These are phyloP conservation scores for Thamnidium elegans DNA, from an alignment of 192 early-diverging fungal genomes.

Conservation along the genomic window DNA sequence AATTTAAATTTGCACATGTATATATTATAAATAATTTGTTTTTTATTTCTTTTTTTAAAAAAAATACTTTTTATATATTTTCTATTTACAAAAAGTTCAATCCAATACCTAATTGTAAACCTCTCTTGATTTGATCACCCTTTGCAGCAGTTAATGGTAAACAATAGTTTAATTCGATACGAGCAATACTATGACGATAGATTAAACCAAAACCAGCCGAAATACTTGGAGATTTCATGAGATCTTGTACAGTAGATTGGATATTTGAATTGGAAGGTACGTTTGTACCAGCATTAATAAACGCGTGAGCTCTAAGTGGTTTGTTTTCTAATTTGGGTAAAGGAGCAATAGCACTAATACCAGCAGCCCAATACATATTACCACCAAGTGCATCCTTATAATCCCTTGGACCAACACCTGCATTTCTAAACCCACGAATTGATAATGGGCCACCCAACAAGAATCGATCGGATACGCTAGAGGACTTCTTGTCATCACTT, in stretches of 20 bases:
- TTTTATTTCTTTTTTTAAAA: not conserved
- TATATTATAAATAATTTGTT: not conserved
- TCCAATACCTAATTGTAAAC: conserved; percentile 86
- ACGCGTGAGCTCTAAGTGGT: conserved; percentile 79
- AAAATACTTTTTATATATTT: not conserved
- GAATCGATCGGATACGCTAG: conserved; percentile 83
- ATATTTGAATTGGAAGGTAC: conserved; percentile 40
- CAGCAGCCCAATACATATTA: conserved; percentile 78
- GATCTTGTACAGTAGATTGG: conserved; percentile 35
- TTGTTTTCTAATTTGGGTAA: conserved; percentile 64
- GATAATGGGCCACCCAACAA: conserved; percentile 82
- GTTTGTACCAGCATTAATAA: conserved; percentile 83
- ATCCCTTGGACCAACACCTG: conserved; percentile 89
- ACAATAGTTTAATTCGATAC: conserved; percentile 90
- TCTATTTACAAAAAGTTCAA: conserved; percentile 68
- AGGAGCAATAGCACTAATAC: conserved; percentile 77
- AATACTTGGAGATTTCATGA: conserved; percentile 63
- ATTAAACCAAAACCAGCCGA: conserved; percentile 82
- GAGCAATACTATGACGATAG: conserved; percentile 79
- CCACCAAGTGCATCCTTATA: conserved; percentile 79
- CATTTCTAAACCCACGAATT: conserved; percentile 83
- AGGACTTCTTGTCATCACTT: conserved; percentile 47
- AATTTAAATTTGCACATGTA: not conserved
- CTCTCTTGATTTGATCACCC: conserved; percentile 67
- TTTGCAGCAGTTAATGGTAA: conserved; percentile 66